These are phyloP conservation scores for Dendryphion nanum DNA, from an alignment of 2,329 filamentous ascomycete genomes.

Conservation along the genomic window DNA sequence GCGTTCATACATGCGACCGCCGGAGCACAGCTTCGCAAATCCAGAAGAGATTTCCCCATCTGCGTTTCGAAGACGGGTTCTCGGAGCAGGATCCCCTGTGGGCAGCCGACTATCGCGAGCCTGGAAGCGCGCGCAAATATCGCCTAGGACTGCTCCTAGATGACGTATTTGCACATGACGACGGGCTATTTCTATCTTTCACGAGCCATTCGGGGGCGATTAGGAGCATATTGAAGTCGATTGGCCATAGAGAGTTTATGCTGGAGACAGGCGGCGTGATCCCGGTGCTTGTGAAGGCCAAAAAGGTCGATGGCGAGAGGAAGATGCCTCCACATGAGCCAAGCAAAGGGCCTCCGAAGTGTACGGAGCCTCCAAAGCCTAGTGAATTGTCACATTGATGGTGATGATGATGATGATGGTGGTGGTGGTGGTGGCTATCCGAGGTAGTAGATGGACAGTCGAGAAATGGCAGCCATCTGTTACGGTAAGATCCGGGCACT, in stretches of 20 bases:
- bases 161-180: conserved; percentile 52
- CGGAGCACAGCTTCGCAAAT: conserved; percentile 56
- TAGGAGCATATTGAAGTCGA: conserved; percentile 51
- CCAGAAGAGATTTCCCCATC: conserved; percentile 48
- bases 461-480: conserved; percentile 53
- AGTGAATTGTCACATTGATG: too few relatives aligned
- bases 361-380: conserved; percentile 24
- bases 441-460: conserved; percentile 59
- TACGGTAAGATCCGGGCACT: too few relatives aligned
- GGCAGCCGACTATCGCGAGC: conserved; percentile 39
- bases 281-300: conserved; percentile 63
- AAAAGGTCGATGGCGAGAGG: conserved; percentile 41
- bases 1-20: conserved; percentile 67
- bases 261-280: conserved; percentile 67
- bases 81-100: conserved; percentile 57
- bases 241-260: conserved; percentile 60
- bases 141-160: conserved; percentile 44
- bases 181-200: conserved; percentile 49
- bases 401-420: too few relatives aligned
- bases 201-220: conserved; percentile 62
- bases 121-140: conserved; percentile 19
- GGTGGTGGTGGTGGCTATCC: too few relatives aligned
- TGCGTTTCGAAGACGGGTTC: conserved; percentile 60
- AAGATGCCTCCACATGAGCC: conserved; percentile 27
- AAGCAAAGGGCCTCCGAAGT: conserved; percentile 30